A percentile compares a stretch with the other conserved stretches of the same genome.
phyloP scores from a whole-genome alignment of 257 asterid genomes.

The Ballota nigra region DNA sequence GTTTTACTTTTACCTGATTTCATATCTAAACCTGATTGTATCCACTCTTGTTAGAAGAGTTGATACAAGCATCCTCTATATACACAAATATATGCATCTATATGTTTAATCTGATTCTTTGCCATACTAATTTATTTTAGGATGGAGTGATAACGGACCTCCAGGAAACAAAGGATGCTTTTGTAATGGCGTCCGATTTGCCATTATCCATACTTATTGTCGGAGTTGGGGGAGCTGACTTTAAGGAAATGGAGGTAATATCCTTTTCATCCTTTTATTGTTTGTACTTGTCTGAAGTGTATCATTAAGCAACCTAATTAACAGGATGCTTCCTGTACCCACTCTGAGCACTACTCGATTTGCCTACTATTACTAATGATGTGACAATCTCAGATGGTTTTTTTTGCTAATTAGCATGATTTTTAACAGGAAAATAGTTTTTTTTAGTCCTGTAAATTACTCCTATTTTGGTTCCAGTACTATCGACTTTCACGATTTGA shows the following conservation, averaged over 20 bases:
- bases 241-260: slow-evolving; percentile 96
- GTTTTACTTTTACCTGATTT: too few species aligned
- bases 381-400: not conserved
- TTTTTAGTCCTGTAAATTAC: too few species aligned
- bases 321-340: not conserved
- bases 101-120: not conserved
- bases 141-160: slow-evolving; percentile 99
- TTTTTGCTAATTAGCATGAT: not conserved
- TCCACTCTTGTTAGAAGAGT: not conserved
- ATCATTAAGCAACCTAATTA: not conserved
- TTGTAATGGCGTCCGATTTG: slow-evolving; percentile 91
- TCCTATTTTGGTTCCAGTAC: too few species aligned
- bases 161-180: slow-evolving; percentile 94
- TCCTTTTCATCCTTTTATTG: slow-evolving; percentile 11
- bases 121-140: slow-evolving; percentile 29
- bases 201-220: slow-evolving; percentile 92
- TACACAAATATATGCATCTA: too few species aligned
- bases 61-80: not conserved
- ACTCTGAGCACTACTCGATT: not conserved
- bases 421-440: not conserved
- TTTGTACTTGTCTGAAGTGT: slow-evolving; percentile 13
- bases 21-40: not conserved
- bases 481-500: too few species aligned
- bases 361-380: not conserved
- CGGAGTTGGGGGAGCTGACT: slow-evolving; percentile 99